Conservation (phyloP, 1,284 basidiomycete species). For the Psilocybe mexicana region DNA sequence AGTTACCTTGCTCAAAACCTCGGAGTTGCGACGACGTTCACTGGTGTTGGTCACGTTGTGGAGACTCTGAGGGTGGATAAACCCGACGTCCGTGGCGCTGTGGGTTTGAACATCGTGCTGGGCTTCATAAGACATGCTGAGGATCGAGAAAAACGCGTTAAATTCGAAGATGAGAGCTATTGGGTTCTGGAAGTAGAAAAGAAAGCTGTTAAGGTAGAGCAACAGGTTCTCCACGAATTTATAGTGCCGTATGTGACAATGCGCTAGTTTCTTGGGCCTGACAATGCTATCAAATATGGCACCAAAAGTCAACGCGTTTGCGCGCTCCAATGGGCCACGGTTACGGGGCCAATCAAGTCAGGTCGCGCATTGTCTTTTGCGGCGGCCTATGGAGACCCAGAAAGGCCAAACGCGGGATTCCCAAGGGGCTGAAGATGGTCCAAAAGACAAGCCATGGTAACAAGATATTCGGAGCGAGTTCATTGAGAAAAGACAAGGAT, state of each 20-base stretch:
- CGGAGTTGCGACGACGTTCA: background rate
- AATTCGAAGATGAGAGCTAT: background rate
- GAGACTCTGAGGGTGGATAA: background rate
- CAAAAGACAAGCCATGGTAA: background rate
- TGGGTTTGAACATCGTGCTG: background rate
- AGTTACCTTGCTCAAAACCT: background rate
- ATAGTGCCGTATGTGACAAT: background rate
- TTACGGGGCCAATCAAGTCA: background rate
- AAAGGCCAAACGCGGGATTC: background rate
- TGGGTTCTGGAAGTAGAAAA: background rate
- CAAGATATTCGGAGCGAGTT: background rate
- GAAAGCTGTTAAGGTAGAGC: background rate
- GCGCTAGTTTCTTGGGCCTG: background rate
- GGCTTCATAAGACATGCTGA: background rate
- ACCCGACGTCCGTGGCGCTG: background rate
- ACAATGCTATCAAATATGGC: background rate
- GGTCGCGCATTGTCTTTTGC: background rate
- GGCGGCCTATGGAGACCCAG: background rate
- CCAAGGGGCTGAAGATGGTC: background rate
- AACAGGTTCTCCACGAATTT: background rate
- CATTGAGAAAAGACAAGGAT: background rate
- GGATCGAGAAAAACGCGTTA: background rate
- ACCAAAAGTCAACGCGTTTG: background rate
- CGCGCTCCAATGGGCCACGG: background rate
- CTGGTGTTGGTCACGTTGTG: background rate